Evolutionary conservation across 2,329 filamentous ascomycete species (phyloP), one percentile per base, ranked within the genome.

Genomic region (Ascosphaera apis): DNA sequence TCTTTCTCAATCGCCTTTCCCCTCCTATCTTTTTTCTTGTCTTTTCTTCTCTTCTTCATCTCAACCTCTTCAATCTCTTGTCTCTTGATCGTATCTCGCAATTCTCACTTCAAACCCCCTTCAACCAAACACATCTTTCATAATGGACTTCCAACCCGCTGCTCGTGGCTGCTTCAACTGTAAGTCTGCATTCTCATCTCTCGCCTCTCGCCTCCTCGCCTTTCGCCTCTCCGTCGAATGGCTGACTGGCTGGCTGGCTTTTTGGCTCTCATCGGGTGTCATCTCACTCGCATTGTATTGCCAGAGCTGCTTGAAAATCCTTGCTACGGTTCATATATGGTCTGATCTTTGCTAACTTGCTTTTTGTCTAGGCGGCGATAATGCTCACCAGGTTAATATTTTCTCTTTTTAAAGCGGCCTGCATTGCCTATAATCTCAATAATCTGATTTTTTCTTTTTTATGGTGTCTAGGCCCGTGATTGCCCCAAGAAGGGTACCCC

Each of bases 401-500:
- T 41, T 44, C 39, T 37, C 36, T 33, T 35, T 35, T 40, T 5
- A 11, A 5, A 25, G 31, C n/a, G n/a, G n/a, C n/a, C n/a, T n/a
- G n/a, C n/a, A n/a, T n/a, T n/a, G n/a, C n/a, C 6, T n/a, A 8
- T 28, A 8, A 28, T 8, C 25, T n/a, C 8, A 28, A n/a, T 8
- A 8, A 28, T n/a, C 25, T 8, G 41, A 43, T 41, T 34, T 41
- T 35, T 36, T 33, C 33, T 39, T 38, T 39, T 37, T 43, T 51
- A 47, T 38, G 53, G 43, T 40, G 41, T 11, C 23, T 46, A 82
- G 78, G 78, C 79, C 51, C 77, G 79, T 51, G 79, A 86, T 52
- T 88, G 80, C 68, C 80, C 80, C 51, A 81, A 73, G 66, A 77
- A 78, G 62, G 77, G 77, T 48, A 73, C 75, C 48, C 72, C 78